phyloP scores from a whole-genome alignment of 129 eudicot species.

The Saposhnikovia divaricata region DNA sequence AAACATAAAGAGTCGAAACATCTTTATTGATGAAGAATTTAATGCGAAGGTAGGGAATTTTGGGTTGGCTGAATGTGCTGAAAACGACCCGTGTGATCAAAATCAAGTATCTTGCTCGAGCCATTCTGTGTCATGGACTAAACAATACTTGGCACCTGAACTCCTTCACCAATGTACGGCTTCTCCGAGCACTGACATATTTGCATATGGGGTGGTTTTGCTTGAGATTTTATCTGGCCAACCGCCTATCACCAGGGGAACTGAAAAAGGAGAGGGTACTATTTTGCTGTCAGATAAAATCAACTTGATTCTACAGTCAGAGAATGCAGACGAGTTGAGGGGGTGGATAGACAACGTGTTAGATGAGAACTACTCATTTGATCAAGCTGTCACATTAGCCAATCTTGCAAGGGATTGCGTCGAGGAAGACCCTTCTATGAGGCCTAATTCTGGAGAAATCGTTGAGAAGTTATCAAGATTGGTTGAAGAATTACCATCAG shows the following conservation, averaged over 20 bases:
- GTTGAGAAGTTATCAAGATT: slow-evolving; percentile 56
- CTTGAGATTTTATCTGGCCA: background rate
- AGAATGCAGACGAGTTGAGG: slow-evolving; percentile 42
- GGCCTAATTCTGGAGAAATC: slow-evolving; percentile 74
- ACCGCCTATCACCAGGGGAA: too few species aligned
- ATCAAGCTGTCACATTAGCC: slow-evolving; percentile 47
- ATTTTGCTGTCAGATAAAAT: slow-evolving; percentile 36
- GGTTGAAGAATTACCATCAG: slow-evolving; percentile 40
- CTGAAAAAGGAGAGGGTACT: slow-evolving; percentile 13
- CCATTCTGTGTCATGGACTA: slow-evolving; percentile 33
- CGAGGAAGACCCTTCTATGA: slow-evolving; percentile 40
- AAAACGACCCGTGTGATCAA: slow-evolving; percentile 9
- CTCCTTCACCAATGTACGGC: slow-evolving; percentile 13
- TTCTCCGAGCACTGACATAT: slow-evolving; percentile 36
- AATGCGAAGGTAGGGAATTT: slow-evolving; percentile 77
- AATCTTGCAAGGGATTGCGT: slow-evolving; percentile 72
- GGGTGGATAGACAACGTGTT: slow-evolving; percentile 67
- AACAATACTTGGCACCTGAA: slow-evolving; percentile 70
- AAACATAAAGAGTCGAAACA: slow-evolving; percentile 61
- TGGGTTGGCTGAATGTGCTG: slow-evolving; percentile 50
- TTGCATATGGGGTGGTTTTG: slow-evolving; percentile 61
- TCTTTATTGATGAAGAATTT: slow-evolving; percentile 84
- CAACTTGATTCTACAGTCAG: slow-evolving; percentile 35
- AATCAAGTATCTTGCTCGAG: slow-evolving; percentile 20
- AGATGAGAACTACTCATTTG: slow-evolving; percentile 63